These are phyloP conservation scores for Aspergillus japonicus DNA, from an alignment of 2,329 filamentous ascomycete species.

Conservation along the genomic window DNA sequence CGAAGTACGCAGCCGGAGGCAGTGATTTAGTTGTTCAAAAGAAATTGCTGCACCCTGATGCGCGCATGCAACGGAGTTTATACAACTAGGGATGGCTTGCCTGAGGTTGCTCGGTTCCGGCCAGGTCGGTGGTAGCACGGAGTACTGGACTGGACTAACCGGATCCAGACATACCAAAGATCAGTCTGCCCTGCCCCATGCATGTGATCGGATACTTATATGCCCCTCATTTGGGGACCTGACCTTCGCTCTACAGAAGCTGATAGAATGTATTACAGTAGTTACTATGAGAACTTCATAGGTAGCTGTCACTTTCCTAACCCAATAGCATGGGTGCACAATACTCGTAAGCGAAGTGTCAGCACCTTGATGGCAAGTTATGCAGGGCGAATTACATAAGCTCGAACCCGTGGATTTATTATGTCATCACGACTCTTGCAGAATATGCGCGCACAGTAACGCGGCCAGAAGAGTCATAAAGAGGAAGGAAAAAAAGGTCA, in stretches of 20 bases:
- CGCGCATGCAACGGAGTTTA: background rate
- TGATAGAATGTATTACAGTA: background rate
- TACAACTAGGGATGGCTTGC: background rate
- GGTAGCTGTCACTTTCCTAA: background rate
- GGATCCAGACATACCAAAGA: constrained; percentile 1
- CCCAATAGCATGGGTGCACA: background rate
- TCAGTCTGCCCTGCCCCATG: background rate
- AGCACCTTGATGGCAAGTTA: background rate
- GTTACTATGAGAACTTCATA: background rate
- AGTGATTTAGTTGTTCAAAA: too few relatives aligned
- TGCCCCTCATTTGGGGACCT: background rate
- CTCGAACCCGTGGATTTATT: background rate
- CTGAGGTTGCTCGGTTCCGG: background rate
- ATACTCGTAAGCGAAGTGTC: background rate
- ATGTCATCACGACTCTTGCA: background rate
- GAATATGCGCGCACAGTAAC: constrained; percentile 2
- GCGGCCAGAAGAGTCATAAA: background rate
- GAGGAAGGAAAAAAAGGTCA: background rate
- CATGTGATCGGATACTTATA: background rate
- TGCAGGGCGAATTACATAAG: constrained; percentile 4
- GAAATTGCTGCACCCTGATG: background rate
- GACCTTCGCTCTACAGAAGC: background rate
- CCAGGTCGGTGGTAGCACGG: background rate
- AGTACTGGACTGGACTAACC: background rate
- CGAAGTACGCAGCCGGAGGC: background rate